Conservation (phyloP, 768 basidiomycete species). For the Serendipita sp. region DNA sequence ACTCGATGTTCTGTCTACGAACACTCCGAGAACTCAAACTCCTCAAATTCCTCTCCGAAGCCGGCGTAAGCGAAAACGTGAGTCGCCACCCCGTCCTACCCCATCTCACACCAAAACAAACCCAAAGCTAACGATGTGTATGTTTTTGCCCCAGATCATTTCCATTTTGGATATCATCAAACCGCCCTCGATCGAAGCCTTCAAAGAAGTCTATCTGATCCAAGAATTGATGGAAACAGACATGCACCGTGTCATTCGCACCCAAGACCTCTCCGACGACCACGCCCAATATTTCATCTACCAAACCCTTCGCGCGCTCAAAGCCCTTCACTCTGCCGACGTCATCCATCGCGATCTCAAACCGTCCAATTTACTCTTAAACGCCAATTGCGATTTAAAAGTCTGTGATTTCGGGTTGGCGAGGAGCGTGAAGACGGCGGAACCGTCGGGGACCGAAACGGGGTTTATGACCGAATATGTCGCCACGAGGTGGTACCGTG, state of each 20-base stretch:
- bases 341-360: conserved; percentile 94
- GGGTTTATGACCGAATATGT: conserved; percentile 94
- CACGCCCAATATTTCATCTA: conserved; percentile 74
- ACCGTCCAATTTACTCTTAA: conserved; percentile 75
- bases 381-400: conserved; percentile 80
- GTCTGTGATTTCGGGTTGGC: conserved; percentile 92
- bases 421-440: conserved; percentile 72
- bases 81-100: conserved; percentile 14
- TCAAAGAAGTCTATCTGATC: conserved; percentile 78
- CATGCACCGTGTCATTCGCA: conserved; percentile 91
- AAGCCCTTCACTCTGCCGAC: conserved; percentile 90
- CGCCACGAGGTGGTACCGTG: conserved; percentile 96
- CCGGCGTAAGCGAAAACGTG: conserved; percentile 80
- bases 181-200: conserved; percentile 59
- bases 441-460: conserved; percentile 65
- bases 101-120: too few relatives aligned
- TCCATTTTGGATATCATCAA: conserved; percentile 81
- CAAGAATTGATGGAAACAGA: conserved; percentile 94
- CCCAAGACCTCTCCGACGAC: conserved; percentile 88
- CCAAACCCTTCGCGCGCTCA: conserved; percentile 87
- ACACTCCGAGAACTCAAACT: conserved; percentile 90
- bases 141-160: conserved; percentile 46
- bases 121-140: conserved; percentile 8
- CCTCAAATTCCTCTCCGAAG: conserved; percentile 71
- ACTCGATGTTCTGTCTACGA: conserved; percentile 78